Conservation (phyloP, 352 stramenopile species). For the Globisporangium abappressorium region DNA sequence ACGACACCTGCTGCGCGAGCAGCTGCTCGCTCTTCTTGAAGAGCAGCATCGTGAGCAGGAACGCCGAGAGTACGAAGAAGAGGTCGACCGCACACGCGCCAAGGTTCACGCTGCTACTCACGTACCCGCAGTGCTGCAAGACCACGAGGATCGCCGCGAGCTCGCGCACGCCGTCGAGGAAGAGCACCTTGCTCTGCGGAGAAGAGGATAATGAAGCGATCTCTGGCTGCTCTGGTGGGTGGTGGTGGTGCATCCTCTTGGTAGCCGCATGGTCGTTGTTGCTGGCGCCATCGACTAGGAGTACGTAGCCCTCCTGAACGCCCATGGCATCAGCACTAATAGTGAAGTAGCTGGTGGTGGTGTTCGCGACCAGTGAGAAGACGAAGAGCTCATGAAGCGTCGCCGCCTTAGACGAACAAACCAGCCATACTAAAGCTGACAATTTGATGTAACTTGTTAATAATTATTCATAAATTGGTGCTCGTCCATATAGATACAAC, state of each 20-base stretch:
- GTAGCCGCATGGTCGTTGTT: not conserved
- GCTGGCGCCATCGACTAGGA: not conserved
- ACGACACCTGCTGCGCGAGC: conserved; percentile 9
- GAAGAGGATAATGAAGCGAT: too few species aligned
- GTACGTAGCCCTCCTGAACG: not conserved
- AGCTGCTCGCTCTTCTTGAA: conserved; percentile 19
- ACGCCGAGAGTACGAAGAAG: conserved; percentile 25
- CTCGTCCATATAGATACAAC: not conserved
- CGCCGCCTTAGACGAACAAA: not conserved
- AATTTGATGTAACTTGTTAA: not conserved
- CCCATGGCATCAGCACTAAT: not conserved
- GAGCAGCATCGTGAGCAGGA: conserved; percentile 25
- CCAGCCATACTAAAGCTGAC: not conserved
- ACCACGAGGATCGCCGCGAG: conserved; percentile 18
- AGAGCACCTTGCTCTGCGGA: conserved; percentile 9
- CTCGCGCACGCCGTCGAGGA: conserved; percentile 17
- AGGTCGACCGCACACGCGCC: conserved; percentile 18
- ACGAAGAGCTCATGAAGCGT: not conserved
- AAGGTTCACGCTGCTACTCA: conserved; percentile 9
- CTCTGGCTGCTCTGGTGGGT: not conserved
- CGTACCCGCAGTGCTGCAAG: conserved; percentile 19
- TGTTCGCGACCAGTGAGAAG: not conserved
- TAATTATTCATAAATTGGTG: not conserved
- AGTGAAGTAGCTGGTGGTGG: not conserved
- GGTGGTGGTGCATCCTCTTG: too few species aligned